Evolutionary conservation across 495 filamentous ascomycete species (phyloP), one percentile per base, ranked within the genome.

Genomic region (Xylaria nigripes): DNA sequence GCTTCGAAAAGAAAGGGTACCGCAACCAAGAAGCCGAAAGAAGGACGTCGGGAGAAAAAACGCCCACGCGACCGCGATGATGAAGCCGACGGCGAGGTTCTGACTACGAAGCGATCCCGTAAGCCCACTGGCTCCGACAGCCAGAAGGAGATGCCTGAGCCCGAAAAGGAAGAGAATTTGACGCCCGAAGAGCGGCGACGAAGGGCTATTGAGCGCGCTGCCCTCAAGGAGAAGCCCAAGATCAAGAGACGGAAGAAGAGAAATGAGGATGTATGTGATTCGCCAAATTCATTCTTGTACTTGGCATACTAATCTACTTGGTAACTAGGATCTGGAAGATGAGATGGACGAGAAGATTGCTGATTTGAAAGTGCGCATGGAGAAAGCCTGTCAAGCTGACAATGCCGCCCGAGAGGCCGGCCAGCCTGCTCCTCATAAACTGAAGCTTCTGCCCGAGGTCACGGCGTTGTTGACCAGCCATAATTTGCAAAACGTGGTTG

Each of bases 371-470:
- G 79, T 85, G 50, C 84, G 84, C 46, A 99, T 99, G 94, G 87
- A 91, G 56, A 81, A 87, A 55, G 94, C 94, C 13, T 95, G 92
- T 50, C 79, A 89, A 67, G 81, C 83, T 48, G 94, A 99, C 68
- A 88, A 87, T 52, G 75, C 81, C 27, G 89, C 84, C 32, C 87
- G 92, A 58, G 78, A 86, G 30, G 74, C 82, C 30, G 84, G 84
- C 55, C 74, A 87, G 65, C 87, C 89, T 2, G 93, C 92, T 30
- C 83, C 89, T 59, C 85, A 95, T 70, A 99, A 99, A 69, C 81
- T 99, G 34, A 87, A 89, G 68, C 85, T 99, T 67, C 83, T 99
- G 29, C 91, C 93, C 8, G 89, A 96, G 68, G 94, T 99, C 6
- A 84, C 90, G 22, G 80, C 81, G 42, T 75, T 96, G 6, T 79